phyloP scores from a whole-genome alignment of 73 alveolate genomes.

The Paraurostyla sp. region DNA sequence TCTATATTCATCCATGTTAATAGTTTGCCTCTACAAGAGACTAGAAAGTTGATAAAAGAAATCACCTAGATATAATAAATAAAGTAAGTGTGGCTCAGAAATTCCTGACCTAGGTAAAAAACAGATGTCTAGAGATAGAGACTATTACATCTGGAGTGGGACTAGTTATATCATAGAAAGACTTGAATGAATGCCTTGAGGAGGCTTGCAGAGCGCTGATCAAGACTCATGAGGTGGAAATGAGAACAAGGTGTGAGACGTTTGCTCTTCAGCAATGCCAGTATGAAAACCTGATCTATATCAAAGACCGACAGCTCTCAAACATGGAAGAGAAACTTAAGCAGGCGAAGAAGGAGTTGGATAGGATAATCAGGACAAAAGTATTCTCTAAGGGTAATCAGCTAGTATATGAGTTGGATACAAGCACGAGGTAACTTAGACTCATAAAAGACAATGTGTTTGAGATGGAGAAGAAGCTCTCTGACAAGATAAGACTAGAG shows the following conservation, averaged over 20 bases:
- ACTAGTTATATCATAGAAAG: conserved; percentile 46
- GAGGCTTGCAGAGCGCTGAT: conserved; percentile 41
- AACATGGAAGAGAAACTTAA: conserved; percentile 54
- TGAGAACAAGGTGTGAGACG: conserved; percentile 61
- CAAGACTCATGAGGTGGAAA: conserved; percentile 54
- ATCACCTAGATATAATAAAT: conserved; percentile 56
- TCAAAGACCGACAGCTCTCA: conserved; percentile 47
- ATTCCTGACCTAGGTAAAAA: conserved; percentile 46
- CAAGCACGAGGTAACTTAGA: conserved; percentile 45
- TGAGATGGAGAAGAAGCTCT: conserved; percentile 40
- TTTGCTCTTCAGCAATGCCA: conserved; percentile 18
- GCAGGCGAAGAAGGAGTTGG: conserved; percentile 32
- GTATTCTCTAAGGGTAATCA: conserved; percentile 54
- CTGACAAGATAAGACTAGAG: conserved; percentile 23
- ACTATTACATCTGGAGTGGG: conserved; percentile 69
- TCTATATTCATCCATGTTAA: conserved; percentile 60
- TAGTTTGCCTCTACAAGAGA: conserved; percentile 64
- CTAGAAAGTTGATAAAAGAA: conserved; percentile 54
- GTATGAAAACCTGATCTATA: conserved; percentile 25
- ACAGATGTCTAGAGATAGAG: conserved; percentile 64
- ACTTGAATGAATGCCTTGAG: conserved; percentile 64
- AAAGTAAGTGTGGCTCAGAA: conserved; percentile 49
- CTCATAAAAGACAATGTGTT: conserved; percentile 37
- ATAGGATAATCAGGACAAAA: conserved; percentile 54
- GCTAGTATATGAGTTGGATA: conserved; percentile 62